Conservation (phyloP, 805 yeast genomes). For the Saturnispora zaruensis region DNA sequence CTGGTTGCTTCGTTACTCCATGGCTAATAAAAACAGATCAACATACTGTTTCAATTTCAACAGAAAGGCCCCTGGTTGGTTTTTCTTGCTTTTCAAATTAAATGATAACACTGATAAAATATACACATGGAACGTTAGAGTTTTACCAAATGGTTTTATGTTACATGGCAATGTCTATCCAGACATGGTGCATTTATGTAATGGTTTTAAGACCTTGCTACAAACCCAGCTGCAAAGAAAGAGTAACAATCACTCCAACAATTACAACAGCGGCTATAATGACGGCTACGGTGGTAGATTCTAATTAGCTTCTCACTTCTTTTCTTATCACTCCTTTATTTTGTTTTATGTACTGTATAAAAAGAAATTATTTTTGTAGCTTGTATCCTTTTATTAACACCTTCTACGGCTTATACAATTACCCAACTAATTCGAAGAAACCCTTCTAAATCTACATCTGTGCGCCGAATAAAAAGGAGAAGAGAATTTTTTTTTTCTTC, state of each 20-base stretch:
- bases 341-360: conserved; percentile 1
- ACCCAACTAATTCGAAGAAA: neutral
- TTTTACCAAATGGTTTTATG: conserved; percentile 80
- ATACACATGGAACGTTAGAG: conserved; percentile 82
- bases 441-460: neutral
- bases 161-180: conserved; percentile 77
- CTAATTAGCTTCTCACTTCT: neutral
- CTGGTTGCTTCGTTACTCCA: conserved; percentile 82
- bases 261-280: conserved; percentile 8
- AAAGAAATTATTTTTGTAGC: neutral
- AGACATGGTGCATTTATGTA: conserved; percentile 80
- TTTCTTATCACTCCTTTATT: neutral
- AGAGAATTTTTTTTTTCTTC: neutral
- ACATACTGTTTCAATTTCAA: conserved; percentile 88
- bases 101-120: conserved; percentile 54
- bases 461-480: neutral
- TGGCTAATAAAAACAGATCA: conserved; percentile 83
- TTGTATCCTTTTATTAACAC: neutral
- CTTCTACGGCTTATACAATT: neutral
- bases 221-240: conserved; percentile 24
- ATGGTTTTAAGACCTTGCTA: conserved; percentile 72
- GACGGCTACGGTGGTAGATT: conserved; percentile 10
- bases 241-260: conserved; percentile 13
- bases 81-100: conserved; percentile 77
- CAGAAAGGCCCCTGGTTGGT: conserved; percentile 91